These are phyloP conservation scores for Trametes elegans DNA, from an alignment of 768 basidiomycete species.

Conservation along the genomic window DNA sequence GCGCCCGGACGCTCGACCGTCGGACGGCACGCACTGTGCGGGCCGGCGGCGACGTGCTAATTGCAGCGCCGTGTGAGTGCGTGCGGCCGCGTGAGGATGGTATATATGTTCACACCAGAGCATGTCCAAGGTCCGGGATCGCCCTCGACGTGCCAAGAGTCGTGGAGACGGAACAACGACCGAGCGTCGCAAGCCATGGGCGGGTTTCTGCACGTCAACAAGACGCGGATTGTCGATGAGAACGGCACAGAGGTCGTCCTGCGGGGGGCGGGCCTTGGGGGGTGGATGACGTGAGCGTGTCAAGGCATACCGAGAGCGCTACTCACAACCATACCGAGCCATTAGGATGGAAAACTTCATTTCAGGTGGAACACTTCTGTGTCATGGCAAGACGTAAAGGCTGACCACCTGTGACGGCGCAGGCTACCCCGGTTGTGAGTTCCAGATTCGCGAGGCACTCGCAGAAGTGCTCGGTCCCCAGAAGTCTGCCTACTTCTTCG, in stretches of 20 bases:
- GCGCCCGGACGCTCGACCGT: neutral
- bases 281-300: slow-evolving; percentile 80
- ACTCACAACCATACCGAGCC: neutral
- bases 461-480: slow-evolving; percentile 58
- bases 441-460: slow-evolving; percentile 68
- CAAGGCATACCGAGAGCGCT: neutral
- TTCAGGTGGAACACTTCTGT: slow-evolving; percentile 38
- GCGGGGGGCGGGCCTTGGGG: slow-evolving; percentile 76
- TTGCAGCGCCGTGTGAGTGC: slow-evolving; percentile 5
- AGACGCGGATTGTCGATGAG: slow-evolving; percentile 60
- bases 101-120: no score
- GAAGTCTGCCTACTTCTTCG: slow-evolving; percentile 77
- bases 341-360: slow-evolving; percentile 76
- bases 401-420: neutral
- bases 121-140: no score
- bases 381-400: neutral
- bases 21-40: neutral
- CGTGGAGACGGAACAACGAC: no score
- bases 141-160: no score
- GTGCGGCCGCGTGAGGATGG: neutral
- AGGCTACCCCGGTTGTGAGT: slow-evolving; percentile 82
- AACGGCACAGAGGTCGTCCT: slow-evolving; percentile 57
- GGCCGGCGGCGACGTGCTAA: slow-evolving; percentile 6
- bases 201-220: slow-evolving; percentile 54
- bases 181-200: slow-evolving; percentile 26